Conservation (phyloP, 805 yeast genomes). For the Candida fluviatilis region DNA sequence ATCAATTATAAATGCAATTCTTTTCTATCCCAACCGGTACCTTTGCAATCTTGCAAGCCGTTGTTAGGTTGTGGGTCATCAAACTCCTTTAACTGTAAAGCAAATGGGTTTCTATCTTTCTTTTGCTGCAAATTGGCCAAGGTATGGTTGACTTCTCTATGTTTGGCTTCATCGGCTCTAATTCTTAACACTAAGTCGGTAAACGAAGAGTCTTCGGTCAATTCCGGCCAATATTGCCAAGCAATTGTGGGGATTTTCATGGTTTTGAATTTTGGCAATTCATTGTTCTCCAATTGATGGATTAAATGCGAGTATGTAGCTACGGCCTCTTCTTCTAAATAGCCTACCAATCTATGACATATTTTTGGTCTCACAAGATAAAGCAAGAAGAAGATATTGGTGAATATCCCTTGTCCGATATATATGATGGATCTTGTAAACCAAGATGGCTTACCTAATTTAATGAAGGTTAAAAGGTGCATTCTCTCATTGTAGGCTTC, state of each 20-base stretch:
- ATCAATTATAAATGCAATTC: slow-evolving; percentile 25
- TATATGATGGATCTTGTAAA: slow-evolving; percentile 52
- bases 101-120: slow-evolving; percentile 67
- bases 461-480: slow-evolving; percentile 67
- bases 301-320: slow-evolving; percentile 60
- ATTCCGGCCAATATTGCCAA: slow-evolving; percentile 55
- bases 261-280: slow-evolving; percentile 44
- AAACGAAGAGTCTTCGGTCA: slow-evolving; percentile 49
- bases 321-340: slow-evolving; percentile 75
- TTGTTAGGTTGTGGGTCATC: slow-evolving; percentile 34
- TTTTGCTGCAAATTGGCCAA: slow-evolving; percentile 57
- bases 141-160: slow-evolving; percentile 76
- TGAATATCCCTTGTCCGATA: slow-evolving; percentile 68
- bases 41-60: slow-evolving; percentile 28
- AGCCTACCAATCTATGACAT: slow-evolving; percentile 75
- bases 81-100: slow-evolving; percentile 34
- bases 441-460: slow-evolving; percentile 59
- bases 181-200: slow-evolving; percentile 56
- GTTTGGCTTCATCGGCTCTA: slow-evolving; percentile 77
- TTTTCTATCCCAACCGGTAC: slow-evolving; percentile 39
- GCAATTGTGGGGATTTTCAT: slow-evolving; percentile 56
- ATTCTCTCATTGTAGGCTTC: slow-evolving; percentile 78
- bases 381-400: slow-evolving; percentile 57
- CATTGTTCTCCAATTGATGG: slow-evolving; percentile 50
- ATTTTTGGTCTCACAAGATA: slow-evolving; percentile 58